Evolutionary conservation across 2,329 filamentous ascomycete species (phyloP).

Genomic region (Dactylellina sp.): DNA sequence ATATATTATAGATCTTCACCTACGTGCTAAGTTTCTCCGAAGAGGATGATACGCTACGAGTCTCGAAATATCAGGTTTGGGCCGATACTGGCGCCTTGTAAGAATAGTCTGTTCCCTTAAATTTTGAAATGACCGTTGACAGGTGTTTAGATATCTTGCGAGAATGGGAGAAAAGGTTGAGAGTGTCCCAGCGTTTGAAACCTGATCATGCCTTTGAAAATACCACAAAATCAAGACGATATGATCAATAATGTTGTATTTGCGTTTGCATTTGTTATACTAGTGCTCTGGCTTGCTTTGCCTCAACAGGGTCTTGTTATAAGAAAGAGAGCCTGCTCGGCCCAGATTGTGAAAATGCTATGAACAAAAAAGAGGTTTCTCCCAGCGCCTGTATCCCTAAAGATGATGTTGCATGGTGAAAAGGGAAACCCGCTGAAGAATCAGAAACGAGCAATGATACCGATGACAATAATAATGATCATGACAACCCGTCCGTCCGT

Average conservation of each 20-base stretch:
- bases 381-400: slow-evolving; percentile 32
- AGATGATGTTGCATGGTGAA: neutral
- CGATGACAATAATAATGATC: no score
- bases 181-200: neutral
- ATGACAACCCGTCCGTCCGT: no score
- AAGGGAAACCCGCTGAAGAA: neutral
- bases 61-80: slow-evolving; percentile 63
- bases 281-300: neutral
- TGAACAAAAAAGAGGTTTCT: slow-evolving; percentile 4
- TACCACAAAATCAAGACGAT: no score
- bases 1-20: slow-evolving; percentile 59
- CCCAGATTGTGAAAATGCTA: neutral
- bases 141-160: slow-evolving; percentile 41
- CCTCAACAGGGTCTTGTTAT: neutral
- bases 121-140: no score
- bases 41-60: slow-evolving; percentile 53
- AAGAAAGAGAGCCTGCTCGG: neutral
- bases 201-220: no score
- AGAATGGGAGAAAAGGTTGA: slow-evolving; percentile 19
- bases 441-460: neutral
- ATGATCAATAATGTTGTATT: no score
- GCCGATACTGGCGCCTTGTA: slow-evolving; percentile 64
- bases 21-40: slow-evolving; percentile 62
- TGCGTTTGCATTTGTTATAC: no score
- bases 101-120: no score